Conservation (phyloP, 495 filamentous ascomycete genomes). For the Trypethelium eluteriae region DNA sequence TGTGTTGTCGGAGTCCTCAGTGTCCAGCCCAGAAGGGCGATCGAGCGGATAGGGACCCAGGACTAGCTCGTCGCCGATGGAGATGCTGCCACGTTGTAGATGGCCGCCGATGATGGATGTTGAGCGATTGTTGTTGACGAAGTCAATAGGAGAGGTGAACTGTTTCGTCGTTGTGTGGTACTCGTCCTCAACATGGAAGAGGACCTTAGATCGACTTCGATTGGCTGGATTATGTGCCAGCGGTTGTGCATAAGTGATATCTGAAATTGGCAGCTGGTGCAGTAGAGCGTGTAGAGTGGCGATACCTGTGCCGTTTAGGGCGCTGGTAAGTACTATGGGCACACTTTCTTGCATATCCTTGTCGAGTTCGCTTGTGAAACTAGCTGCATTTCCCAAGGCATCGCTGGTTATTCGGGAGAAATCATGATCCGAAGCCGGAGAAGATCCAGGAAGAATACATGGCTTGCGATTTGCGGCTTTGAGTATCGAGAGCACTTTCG, state of each 20-base stretch:
- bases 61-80: conserved; percentile 68
- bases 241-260: conserved; percentile 27
- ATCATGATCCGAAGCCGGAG: conserved; percentile 19
- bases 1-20: conserved; percentile 28
- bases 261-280: conserved; percentile 57
- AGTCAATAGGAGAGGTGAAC: conserved; percentile 31
- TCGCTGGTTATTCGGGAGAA: conserved; percentile 24
- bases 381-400: conserved; percentile 22
- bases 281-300: conserved; percentile 75
- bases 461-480: conserved; percentile 70
- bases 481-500: conserved; percentile 64
- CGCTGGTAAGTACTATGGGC: conserved; percentile 82
- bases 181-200: conserved; percentile 87
- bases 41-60: conserved; percentile 66
- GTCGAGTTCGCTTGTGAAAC: conserved; percentile 20
- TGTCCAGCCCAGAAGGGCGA: conserved; percentile 27
- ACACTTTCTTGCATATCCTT: conserved; percentile 42
- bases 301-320: conserved; percentile 77
- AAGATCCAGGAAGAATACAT: conserved; percentile 49
- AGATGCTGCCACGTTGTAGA: conserved; percentile 67
- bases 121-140: conserved; percentile 36
- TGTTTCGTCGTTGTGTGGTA: conserved; percentile 35
- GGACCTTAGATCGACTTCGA: conserved; percentile 47
- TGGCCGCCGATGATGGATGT: conserved; percentile 69
- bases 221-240: conserved; percentile 27